Conservation (phyloP, 2,329 filamentous ascomycete species). For the Xylaria sp. region DNA sequence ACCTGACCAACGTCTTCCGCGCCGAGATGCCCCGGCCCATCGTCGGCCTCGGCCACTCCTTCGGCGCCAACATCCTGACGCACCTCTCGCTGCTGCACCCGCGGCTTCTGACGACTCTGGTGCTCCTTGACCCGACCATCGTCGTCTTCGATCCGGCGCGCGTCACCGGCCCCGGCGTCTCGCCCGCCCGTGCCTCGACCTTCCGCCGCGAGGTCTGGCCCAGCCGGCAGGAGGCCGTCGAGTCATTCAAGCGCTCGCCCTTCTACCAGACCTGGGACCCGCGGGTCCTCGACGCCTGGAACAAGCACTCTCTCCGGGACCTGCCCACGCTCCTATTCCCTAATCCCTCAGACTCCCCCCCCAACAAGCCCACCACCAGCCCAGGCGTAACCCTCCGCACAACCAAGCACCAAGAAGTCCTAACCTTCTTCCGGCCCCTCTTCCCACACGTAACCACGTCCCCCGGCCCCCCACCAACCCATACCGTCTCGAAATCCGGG, state of each 20-base stretch:
- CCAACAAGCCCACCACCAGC: slow-evolving; percentile 40
- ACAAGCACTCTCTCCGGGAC: slow-evolving; percentile 79
- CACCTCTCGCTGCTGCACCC: slow-evolving; percentile 82
- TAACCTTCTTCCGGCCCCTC: slow-evolving; percentile 76
- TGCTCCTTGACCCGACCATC: slow-evolving; percentile 89
- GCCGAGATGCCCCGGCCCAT: slow-evolving; percentile 82
- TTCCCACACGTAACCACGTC: slow-evolving; percentile 57
- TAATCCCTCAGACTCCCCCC: slow-evolving; percentile 39
- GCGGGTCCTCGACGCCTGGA: slow-evolving; percentile 79
- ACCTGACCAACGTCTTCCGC: slow-evolving; percentile 87
- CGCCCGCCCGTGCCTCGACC: slow-evolving; percentile 71
- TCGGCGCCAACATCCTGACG: slow-evolving; percentile 80
- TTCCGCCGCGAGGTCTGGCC: slow-evolving; percentile 85
- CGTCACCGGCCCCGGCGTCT: slow-evolving; percentile 50
- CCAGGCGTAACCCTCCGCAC: slow-evolving; percentile 77
- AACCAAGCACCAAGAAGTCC: slow-evolving; percentile 88
- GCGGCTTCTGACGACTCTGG: slow-evolving; percentile 77
- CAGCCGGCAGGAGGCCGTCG: slow-evolving; percentile 74
- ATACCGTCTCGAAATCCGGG: slow-evolving; percentile 48
- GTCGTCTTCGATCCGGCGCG: slow-evolving; percentile 58
- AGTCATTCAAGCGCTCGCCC: slow-evolving; percentile 72
- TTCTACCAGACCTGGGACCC: slow-evolving; percentile 89
- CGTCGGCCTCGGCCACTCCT: slow-evolving; percentile 88
- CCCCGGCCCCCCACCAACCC: slow-evolving; percentile 54
- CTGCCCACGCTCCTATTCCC: slow-evolving; percentile 73